Base-by-base conservation (phyloP, 257 asterid genomes). In the Galeopsis tetrahit region DNA sequence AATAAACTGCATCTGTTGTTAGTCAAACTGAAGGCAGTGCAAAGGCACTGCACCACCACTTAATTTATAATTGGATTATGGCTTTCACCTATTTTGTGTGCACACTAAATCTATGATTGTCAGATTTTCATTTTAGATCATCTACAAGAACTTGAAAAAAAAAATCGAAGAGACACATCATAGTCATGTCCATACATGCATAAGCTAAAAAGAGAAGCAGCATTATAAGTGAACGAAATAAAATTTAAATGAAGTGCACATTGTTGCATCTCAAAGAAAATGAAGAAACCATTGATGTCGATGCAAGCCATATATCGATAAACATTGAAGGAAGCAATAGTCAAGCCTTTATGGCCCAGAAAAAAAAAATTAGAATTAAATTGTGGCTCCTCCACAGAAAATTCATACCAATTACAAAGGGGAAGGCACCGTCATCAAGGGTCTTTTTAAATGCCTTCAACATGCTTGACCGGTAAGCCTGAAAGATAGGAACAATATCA, bases 391-490 rank as follows among this genome's bases (percentile, higher is more conserved):
- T 59, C 65, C 52, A 60, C 71, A 73, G 64, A 71, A 70, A 64
- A 68, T 61, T 69, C 96, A 82, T 94, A 95, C 98, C 98, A 76
- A 95, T 95, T 81, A 95, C 86, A 78, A 95, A 92, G 82, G 95
- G 88, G 90, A 90, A 95, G 79, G 77, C 85, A 82, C 99, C 98
- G 69, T 90, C 99, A 81, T 87, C 98, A 72, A 92, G 96, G 88
- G 98, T 90, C 96, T 90, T 95, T 70, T 84, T 95, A 76, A 95
- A 95, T 66, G 99, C 93, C 91, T 90, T 92, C 96, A 95, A 75
- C 99, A 95, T 95, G 90, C 97, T 95, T 77, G 96, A 79, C 74
- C 99, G 91, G 81, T 95, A 95, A 79, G 96, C 98, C 99, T 95
- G 89, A 77, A 61, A 74, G 32, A 75, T 32, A 76, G 21, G 52